phyloP scores from a whole-genome alignment of 192 early-diverging fungal species.

The Coemansia sp. region DNA sequence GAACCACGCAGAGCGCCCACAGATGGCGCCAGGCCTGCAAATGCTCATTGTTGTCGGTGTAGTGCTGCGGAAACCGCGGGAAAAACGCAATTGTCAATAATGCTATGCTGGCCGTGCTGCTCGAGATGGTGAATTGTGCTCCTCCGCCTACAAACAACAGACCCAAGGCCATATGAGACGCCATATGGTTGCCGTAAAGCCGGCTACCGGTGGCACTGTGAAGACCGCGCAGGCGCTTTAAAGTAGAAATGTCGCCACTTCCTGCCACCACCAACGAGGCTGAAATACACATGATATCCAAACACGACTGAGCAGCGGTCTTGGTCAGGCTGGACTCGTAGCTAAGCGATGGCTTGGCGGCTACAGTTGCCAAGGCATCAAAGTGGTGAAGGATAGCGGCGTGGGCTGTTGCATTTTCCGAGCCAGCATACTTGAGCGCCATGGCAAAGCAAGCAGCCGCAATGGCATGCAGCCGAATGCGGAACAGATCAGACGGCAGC shows the following conservation, averaged over 20 bases:
- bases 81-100: constrained; percentile 38
- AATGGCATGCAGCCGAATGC: constrained; percentile 26
- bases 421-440: constrained; percentile 36
- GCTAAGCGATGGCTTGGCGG: constrained; percentile 14
- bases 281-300: constrained; percentile 64
- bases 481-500: constrained; percentile 22
- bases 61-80: constrained; percentile 41
- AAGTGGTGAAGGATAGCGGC: constrained; percentile 23
- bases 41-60: constrained; percentile 40
- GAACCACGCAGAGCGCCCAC: constrained; percentile 44
- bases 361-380: constrained; percentile 26
- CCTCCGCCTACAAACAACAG: constrained; percentile 45
- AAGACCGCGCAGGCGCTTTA: constrained; percentile 58
- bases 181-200: constrained; percentile 51
- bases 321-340: constrained; percentile 58
- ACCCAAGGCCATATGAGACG: constrained; percentile 45
- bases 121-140: constrained; percentile 39
- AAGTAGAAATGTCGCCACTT: constrained; percentile 65
- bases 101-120: constrained; percentile 30
- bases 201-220: constrained; percentile 35
- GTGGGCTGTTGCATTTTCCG: constrained; percentile 26
- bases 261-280: constrained; percentile 78
- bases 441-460: constrained; percentile 43
- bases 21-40: constrained; percentile 52
- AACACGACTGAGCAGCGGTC: constrained; percentile 59